Evolutionary conservation across 257 asterid genomes (phyloP), one percentile per base, ranked within the genome.

Genomic region (Solanum piurae): DNA sequence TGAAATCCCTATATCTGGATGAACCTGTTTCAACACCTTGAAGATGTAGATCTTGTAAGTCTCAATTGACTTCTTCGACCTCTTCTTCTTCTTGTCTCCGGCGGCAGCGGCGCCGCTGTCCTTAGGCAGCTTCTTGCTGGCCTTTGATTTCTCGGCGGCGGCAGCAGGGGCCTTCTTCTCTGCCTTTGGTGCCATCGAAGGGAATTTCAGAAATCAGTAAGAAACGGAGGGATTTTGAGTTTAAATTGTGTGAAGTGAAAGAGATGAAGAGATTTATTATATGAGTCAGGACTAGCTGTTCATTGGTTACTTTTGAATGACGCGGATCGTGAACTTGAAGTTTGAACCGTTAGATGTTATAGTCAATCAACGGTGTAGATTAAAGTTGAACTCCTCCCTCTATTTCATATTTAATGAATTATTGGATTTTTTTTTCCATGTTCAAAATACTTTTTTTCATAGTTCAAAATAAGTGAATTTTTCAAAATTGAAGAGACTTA

Each of bases 21-120:
- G 86, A 18, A 87, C 89, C 34, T 87, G 86, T 9, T 87, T 86
- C 87, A 86, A 12, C 55, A 86, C 89, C 86, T 87, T 87, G 82
- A 87, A 87, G 68, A 87, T 87, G 72, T 42, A 87, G 83, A 87
- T 79, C 89, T 79, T 87, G 60, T 27, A 86, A 20, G 64, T 87
- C 55, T 55, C 5, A 11, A 55, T 21, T 55, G 64, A 38, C 82
- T 87, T 87, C 86, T 87, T 87, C 36, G 86, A 4, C 31, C 86
- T 83, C 86, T 79, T 87, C 86, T 87, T 87, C 58, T 87, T 87
- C 66, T 87, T 64, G 52, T 77, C 71, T 14, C 86, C 27, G 5
- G 42, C 31, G 2, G 5, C n/a, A 55, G 46, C 46, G 40, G 76
- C 37, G 4, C 36, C 86, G 58, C 18, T 6, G 21, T 49, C 58